Evolutionary conservation across 805 yeast species (phyloP), one percentile per base, ranked within the genome.

Genomic region (Ogataea saltuana): DNA sequence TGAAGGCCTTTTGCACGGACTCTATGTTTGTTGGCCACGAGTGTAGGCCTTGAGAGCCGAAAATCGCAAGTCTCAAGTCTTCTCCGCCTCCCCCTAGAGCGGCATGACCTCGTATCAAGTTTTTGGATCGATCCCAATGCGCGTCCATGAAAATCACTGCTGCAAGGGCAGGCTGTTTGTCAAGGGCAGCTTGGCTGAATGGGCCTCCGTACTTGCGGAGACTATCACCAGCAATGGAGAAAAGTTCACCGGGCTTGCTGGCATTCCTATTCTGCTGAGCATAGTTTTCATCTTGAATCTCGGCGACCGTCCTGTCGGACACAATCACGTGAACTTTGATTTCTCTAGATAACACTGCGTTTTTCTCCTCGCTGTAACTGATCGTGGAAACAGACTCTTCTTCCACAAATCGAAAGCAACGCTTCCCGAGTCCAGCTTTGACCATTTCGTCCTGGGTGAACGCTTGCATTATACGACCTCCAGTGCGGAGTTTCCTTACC

Each of bases 21-120:
- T 88, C 93, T 48, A 88, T 70, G 44, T 75, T 76, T n/a, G 75
- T 64, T n/a, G 99, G 98, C 95, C 96, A 93, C 1, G 96, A 78
- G 61, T 86, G 90, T 10, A 88, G 53, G 0, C 96, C 93, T 58
- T 93, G 98, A 6, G 95, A 83, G 5, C 99, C 99, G 64, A 90
- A 91, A 8, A 93, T 88, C 1, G 96, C 98, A 42, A 93, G 65
- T 50, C 81, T 81, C 32, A 88, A 69, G 32, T 78, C 69, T 31
- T 74, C 82, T 19, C 75, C 74, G 10, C 93, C 93, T 21, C 98
- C 98, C 34, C 98, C 98, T 13, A 91, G 67, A 0, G 98, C 98
- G 2, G 97, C 97, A 66, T 93, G 98, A 2, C 88, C 88, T 27
- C 80, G 62, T 36, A 93, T 81, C 50, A 85, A 65, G 15, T 79